phyloP scores from a whole-genome alignment of 75 land plant species.

The Picea glauca region DNA sequence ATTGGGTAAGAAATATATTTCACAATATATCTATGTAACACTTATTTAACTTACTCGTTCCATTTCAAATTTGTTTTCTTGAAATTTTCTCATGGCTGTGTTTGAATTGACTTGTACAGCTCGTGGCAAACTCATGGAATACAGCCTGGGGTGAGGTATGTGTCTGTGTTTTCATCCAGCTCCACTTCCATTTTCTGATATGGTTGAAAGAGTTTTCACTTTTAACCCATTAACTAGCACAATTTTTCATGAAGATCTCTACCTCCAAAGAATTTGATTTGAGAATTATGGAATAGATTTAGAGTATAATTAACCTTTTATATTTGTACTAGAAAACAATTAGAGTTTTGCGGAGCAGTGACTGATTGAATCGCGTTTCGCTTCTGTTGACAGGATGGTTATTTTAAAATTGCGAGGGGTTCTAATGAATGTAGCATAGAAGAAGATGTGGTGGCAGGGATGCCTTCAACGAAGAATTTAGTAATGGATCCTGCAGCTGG shows the following conservation, averaged over 20 bases:
- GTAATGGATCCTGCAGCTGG: slow-evolving; percentile 1
- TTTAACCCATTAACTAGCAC: not conserved
- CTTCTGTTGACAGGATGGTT: slow-evolving; percentile 51
- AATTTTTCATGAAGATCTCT: not conserved
- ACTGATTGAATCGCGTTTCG: not conserved
- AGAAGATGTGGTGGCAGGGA: slow-evolving; percentile 65
- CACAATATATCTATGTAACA: not conserved
- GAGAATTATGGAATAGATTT: not conserved
- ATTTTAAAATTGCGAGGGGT: slow-evolving; percentile 72
- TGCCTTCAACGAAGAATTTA: slow-evolving; percentile 67
- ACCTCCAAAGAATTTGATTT: too few relatives aligned
- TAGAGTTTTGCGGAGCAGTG: not conserved
- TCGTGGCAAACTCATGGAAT: slow-evolving; percentile 52
- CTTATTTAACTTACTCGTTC: not conserved
- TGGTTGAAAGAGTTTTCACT: too few relatives aligned
- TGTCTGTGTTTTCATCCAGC: not conserved
- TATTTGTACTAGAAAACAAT: not conserved
- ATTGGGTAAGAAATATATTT: slow-evolving; percentile 30
- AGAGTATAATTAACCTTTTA: not conserved
- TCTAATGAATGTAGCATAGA: slow-evolving; percentile 78
- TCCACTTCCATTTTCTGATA: not conserved
- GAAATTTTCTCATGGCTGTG: not conserved
- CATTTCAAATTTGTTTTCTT: not conserved
- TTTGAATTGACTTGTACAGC: slow-evolving; percentile 15
- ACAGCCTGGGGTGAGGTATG: slow-evolving; percentile 43